Conservation (phyloP, 164 flowering plant genomes). For the Magnolia kwangsiensis region DNA sequence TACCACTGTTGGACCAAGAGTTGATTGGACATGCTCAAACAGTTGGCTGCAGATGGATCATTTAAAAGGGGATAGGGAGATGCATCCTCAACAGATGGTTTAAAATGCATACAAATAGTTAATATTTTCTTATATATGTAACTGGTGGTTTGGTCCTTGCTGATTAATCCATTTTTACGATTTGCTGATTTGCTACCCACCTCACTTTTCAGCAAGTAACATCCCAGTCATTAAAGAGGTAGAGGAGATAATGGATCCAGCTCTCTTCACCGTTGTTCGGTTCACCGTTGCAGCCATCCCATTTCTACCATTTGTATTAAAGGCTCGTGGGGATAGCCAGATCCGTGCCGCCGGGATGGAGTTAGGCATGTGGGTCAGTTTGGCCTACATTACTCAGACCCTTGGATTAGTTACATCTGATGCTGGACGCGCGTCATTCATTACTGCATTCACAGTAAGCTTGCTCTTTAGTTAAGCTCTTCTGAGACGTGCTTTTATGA, state of each 20-base stretch:
- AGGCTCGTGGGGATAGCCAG: conserved; percentile 42
- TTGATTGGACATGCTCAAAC: no score
- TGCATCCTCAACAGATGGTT: not conserved
- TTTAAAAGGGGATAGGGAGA: no score
- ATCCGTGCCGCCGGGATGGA: conserved; percentile 74
- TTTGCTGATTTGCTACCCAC: conserved; percentile 5
- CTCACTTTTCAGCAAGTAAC: conserved; percentile 59
- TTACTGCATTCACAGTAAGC: conserved; percentile 73
- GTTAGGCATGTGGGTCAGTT: conserved; percentile 85
- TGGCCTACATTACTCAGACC: conserved; percentile 79
- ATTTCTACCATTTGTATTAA: conserved; percentile 61
- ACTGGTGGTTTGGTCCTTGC: not conserved
- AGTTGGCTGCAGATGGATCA: no score
- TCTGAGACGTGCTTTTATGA: not conserved
- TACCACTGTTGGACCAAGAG: no score
- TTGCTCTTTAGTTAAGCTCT: conserved; percentile 17
- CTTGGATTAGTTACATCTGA: conserved; percentile 79
- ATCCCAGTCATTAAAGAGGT: conserved; percentile 81
- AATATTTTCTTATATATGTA: not conserved
- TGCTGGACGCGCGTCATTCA: conserved; percentile 88
- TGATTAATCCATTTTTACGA: not conserved
- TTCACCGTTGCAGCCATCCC: conserved; percentile 69
- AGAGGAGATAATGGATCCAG: conserved; percentile 68
- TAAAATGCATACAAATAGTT: not conserved
- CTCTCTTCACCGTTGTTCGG: conserved; percentile 63